Conservation (phyloP, 2,329 filamentous ascomycete species). For the Colletotrichum agaves region DNA sequence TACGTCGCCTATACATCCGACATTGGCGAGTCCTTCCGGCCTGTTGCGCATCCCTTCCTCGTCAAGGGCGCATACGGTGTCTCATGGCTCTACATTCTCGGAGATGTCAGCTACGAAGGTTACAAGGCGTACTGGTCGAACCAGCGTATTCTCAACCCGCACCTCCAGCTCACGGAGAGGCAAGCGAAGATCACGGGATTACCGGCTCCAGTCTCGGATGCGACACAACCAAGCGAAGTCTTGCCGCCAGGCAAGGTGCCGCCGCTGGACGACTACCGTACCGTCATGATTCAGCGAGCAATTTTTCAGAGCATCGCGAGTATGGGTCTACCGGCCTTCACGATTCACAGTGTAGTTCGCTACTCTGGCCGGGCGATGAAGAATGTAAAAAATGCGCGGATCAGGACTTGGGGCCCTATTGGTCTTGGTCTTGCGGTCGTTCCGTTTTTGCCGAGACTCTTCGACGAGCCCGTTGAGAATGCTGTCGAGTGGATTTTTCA, state of each 20-base stretch:
- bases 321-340: conserved; percentile 95
- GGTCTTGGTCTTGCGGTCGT: conserved; percentile 83
- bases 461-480: conserved; percentile 92
- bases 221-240: conserved; percentile 15
- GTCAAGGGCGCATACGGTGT: conserved; percentile 88
- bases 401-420: conserved; percentile 91
- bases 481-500: conserved; percentile 93
- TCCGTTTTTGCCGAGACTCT: conserved; percentile 84
- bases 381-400: conserved; percentile 76
- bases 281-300: conserved; percentile 90
- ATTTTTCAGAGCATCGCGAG: conserved; percentile 91
- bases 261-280: conserved; percentile 87
- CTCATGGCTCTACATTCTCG: conserved; percentile 91
- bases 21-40: conserved; percentile 95
- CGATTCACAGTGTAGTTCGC: conserved; percentile 90
- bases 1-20: conserved; percentile 98
- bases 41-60: conserved; percentile 85
- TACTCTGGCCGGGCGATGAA: conserved; percentile 92
- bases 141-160: conserved; percentile 77
- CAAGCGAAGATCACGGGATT: conserved; percentile 62
- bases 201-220: conserved; percentile 27
- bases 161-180: conserved; percentile 63
- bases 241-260: conserved; percentile 59
- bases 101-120: conserved; percentile 91
- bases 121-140: conserved; percentile 96